Base-by-base conservation (phyloP, 176 grass and related monocot species). In the Tuctoria greenei region DNA sequence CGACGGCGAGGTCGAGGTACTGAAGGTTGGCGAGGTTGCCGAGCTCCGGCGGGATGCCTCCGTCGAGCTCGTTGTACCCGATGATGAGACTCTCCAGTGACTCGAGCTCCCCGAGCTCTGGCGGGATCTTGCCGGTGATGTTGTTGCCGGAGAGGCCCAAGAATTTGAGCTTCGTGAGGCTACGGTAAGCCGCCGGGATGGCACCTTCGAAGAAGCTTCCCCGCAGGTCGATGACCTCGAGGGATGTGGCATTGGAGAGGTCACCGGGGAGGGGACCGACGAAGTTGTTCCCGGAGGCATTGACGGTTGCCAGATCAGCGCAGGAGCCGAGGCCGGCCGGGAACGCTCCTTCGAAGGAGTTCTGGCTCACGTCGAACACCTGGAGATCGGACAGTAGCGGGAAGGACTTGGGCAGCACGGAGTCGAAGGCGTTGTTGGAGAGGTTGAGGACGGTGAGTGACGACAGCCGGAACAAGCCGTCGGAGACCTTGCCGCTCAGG, bases 71-170 rank as follows among this genome's bases (percentile, higher is more conserved):
- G 40, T 97, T 97, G 83, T 91, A 93, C 16, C 88, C 91, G 18
- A 97, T 91, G 78, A 93, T 87, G 74, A 97, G 84, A 44, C 82
- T 91, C 88, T 93, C 91, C 75, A 93, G 73, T 4, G 88, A 62
- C 61, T 82, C 76, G 4, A 97, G 76, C 38, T 92, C 86, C 6
- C 95, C 82, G 69, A 98, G 74, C 77, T 94, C 95, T 25, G 61
- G 42, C 1, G 95, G 94, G 60, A 97, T 93, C 77, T 86, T 76
- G 46, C 94, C 94, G 39, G 91, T 93, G 61, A 97, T 72, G 79
- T 97, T 93, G 81, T 97, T 97, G 25, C 91, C 91, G 5, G 91
- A 97, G 75, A 97, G 91, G 49, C 86, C 94, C 6, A 97, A 61
- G 73, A 93, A 91, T 83, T 66, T 87, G 52, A 97, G 88, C 81